These are phyloP conservation scores for Sphaerobolus stellatus DNA, from an alignment of 1,284 basidiomycete species.

Conservation along the genomic window DNA sequence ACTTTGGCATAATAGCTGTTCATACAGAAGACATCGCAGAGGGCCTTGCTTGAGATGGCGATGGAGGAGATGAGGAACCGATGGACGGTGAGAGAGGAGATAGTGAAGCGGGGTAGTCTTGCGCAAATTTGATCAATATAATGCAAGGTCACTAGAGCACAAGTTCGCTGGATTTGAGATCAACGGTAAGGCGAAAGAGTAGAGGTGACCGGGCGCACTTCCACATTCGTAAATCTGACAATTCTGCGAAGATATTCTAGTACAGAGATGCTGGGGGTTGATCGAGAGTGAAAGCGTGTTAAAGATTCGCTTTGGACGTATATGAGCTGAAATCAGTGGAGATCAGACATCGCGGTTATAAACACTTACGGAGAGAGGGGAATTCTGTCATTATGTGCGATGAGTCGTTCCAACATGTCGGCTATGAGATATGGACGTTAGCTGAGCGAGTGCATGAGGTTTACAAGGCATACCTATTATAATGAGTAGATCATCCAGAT, in stretches of 20 bases:
- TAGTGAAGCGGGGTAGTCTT: constrained; percentile 80
- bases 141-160: constrained; percentile 84
- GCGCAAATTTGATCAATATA: constrained; percentile 95
- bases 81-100: constrained; percentile 93
- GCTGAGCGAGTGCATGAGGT: constrained; percentile 11
- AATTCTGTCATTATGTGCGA: constrained; percentile 91
- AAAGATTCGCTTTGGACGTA: constrained; percentile 68
- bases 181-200: constrained; percentile 3
- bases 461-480: constrained; percentile 67
- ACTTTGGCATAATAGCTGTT: constrained; percentile 92
- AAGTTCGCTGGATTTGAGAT: constrained; percentile 63
- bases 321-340: constrained; percentile 22
- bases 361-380: constrained; percentile 72
- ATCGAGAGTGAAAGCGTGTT: constrained; percentile 91
- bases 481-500: constrained; percentile 77
- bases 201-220: constrained; percentile 50
- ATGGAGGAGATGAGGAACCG: constrained; percentile 91
- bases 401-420: constrained; percentile 91
- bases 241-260: constrained; percentile 90
- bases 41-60: constrained; percentile 84
- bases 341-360: too few relatives aligned
- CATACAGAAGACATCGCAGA: constrained; percentile 91
- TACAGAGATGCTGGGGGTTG: constrained; percentile 80
- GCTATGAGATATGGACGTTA: constrained; percentile 46
- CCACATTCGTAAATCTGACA: constrained; percentile 88